Evolutionary conservation across 495 filamentous ascomycete genomes (phyloP).

Genomic region (Penicillium odoratum): DNA sequence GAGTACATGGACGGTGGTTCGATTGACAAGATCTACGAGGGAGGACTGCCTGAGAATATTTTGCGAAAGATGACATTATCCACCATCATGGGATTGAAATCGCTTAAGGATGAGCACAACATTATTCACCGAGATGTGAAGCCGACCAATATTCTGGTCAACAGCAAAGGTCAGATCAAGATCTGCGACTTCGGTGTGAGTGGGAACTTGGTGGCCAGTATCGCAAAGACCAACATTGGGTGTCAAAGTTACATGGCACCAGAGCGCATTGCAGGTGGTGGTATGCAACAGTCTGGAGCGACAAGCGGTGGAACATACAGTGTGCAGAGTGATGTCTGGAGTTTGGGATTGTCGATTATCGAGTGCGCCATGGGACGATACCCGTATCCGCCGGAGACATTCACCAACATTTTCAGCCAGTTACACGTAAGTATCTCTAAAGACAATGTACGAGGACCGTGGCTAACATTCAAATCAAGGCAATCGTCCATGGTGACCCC

Average conservation of each 20-base stretch:
- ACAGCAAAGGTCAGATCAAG: constrained; percentile 88
- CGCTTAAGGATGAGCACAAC: constrained; percentile 96
- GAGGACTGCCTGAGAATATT: constrained; percentile 85
- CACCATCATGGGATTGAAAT: constrained; percentile 87
- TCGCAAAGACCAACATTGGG: constrained; percentile 98
- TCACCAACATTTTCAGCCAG: constrained; percentile 98
- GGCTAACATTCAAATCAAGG: constrained; percentile 54
- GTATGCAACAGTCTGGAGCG: constrained; percentile 72
- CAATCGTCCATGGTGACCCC: constrained; percentile 94
- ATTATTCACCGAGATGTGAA: constrained; percentile 99
- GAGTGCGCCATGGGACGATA: constrained; percentile 96
- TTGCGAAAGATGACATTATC: constrained; percentile 90
- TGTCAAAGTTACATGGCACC: constrained; percentile 99
- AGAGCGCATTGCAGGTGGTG: constrained; percentile 86
- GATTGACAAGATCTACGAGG: constrained; percentile 94
- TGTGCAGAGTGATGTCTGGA: constrained; percentile 98
- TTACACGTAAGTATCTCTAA: constrained; percentile 71
- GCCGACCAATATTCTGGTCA: constrained; percentile 94
- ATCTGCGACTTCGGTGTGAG: constrained; percentile 99
- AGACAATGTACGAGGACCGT: background rate
- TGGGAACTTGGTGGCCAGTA: constrained; percentile 94
- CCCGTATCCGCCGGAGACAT: constrained; percentile 97
- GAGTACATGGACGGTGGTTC: constrained; percentile 99
- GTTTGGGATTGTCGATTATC: constrained; percentile 89
- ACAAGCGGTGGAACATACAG: constrained; percentile 84